Percentiles rank a stretch among this genome's conserved stretches.
These are phyloP conservation scores for Lanmaoa rubissima DNA, from an alignment of 768 basidiomycete genomes.

Conservation along the genomic window DNA sequence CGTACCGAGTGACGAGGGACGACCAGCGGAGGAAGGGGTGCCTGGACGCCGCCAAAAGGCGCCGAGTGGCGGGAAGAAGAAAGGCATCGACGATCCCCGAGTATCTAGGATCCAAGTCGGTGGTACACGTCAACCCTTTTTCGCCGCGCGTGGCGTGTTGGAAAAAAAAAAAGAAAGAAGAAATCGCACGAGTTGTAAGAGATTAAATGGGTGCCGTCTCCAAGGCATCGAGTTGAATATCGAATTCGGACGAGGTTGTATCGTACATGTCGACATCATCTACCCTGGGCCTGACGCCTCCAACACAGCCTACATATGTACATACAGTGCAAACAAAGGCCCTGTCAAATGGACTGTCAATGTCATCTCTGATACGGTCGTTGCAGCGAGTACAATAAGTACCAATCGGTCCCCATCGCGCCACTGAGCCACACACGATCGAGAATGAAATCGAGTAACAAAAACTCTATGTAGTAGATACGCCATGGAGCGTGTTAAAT, in stretches of 20 bases:
- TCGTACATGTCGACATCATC: background rate
- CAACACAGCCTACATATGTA: background rate
- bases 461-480: slow-evolving; percentile 16
- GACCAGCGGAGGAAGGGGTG: too few relatives aligned
- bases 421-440: background rate
- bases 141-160: background rate
- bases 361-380: background rate
- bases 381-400: background rate
- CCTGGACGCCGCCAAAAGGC: too few relatives aligned
- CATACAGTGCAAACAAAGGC: background rate
- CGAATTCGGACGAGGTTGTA: background rate
- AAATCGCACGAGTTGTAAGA: background rate
- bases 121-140: background rate
- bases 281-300: slow-evolving; percentile 3
- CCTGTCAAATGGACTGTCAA: background rate
- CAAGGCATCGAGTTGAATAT: background rate
- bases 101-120: too few relatives aligned
- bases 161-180: background rate
- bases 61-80: too few relatives aligned
- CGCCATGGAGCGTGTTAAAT: slow-evolving; percentile 18
- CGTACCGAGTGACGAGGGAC: too few relatives aligned
- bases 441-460: background rate
- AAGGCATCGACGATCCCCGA: too few relatives aligned
- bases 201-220: background rate
- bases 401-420: slow-evolving; percentile 10